These are phyloP conservation scores for Peronosclerospora sorghi DNA, from an alignment of 352 stramenopile genomes.

Conservation along the genomic window DNA sequence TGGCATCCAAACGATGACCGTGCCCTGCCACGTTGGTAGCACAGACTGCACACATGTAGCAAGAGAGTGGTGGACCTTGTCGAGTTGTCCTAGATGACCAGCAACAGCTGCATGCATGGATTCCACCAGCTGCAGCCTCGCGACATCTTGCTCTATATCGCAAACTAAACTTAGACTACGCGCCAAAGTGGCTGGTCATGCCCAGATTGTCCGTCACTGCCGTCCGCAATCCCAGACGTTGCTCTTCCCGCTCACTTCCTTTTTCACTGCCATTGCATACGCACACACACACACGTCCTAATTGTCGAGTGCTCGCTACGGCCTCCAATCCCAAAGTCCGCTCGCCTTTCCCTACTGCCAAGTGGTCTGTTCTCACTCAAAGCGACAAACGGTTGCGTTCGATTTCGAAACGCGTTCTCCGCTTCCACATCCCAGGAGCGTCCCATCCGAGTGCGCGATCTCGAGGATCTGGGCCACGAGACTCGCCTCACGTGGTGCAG, in stretches of 20 bases:
- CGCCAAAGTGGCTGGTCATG: background rate
- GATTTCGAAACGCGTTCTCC: constrained; percentile 16
- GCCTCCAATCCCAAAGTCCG: constrained; percentile 10
- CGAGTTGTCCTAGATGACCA: constrained; percentile 11
- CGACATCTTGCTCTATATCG: constrained; percentile 13
- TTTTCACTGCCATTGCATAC: constrained; percentile 5
- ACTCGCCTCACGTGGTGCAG: constrained; percentile 20
- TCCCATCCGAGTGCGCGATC: constrained; percentile 16
- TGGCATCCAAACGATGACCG: constrained; percentile 2
- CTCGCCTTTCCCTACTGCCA: constrained; percentile 7
- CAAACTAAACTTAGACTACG: constrained; percentile 13
- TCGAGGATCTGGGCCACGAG: constrained; percentile 15
- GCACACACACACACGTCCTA: background rate
- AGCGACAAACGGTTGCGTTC: constrained; percentile 7
- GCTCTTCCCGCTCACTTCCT: constrained; percentile 17
- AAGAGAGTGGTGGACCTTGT: constrained; percentile 23
- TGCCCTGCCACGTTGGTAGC: constrained; percentile 10
- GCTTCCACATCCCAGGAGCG: constrained; percentile 20
- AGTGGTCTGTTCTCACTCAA: constrained; percentile 13
- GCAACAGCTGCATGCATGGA: constrained; percentile 17
- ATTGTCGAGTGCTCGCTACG: constrained; percentile 1
- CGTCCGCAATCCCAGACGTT: background rate
- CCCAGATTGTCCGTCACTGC: background rate
- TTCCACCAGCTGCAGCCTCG: constrained; percentile 14
- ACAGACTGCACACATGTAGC: background rate